Conservation (phyloP, 352 stramenopile species). For the Phytophthora multivora region DNA sequence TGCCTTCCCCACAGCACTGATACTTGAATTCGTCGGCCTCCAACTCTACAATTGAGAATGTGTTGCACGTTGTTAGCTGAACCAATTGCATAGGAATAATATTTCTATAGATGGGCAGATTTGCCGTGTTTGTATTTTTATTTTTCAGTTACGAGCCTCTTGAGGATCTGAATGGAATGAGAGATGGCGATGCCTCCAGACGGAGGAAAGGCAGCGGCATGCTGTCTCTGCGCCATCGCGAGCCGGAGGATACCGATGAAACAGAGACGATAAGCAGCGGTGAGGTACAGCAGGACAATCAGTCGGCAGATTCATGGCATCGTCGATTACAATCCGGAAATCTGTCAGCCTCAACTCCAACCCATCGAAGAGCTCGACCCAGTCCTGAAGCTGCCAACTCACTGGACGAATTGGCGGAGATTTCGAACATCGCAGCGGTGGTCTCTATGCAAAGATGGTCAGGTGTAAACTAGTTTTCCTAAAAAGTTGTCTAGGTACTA, state of each 20-base stretch:
- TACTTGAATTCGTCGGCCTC: conserved; percentile 28
- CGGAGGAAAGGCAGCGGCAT: conserved; percentile 6
- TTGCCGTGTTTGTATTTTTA: conserved; percentile 1
- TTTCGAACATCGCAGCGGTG: conserved; percentile 42
- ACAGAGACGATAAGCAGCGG: conserved; percentile 16
- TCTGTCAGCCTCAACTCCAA: conserved; percentile 7
- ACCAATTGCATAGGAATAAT: background rate
- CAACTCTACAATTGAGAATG: conserved; percentile 24
- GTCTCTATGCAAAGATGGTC: conserved; percentile 50
- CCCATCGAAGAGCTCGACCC: conserved; percentile 9
- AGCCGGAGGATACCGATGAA: background rate
- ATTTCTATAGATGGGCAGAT: conserved; percentile 21
- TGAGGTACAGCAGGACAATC: conserved; percentile 14
- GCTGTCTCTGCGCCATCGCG: conserved; percentile 2
- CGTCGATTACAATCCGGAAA: conserved; percentile 6
- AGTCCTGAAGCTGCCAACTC: conserved; percentile 18
- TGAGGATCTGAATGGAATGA: conserved; percentile 18
- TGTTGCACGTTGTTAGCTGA: no score
- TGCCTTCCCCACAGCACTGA: conserved; percentile 16
- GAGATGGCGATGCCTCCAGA: conserved; percentile 6
- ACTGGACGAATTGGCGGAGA: conserved; percentile 45
- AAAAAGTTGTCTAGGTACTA: background rate
- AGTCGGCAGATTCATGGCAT: conserved; percentile 8
- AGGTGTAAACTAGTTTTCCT: background rate
- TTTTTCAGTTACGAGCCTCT: background rate